Conservation (phyloP, 2,329 filamentous ascomycete species). For the Calycina herbarum region DNA sequence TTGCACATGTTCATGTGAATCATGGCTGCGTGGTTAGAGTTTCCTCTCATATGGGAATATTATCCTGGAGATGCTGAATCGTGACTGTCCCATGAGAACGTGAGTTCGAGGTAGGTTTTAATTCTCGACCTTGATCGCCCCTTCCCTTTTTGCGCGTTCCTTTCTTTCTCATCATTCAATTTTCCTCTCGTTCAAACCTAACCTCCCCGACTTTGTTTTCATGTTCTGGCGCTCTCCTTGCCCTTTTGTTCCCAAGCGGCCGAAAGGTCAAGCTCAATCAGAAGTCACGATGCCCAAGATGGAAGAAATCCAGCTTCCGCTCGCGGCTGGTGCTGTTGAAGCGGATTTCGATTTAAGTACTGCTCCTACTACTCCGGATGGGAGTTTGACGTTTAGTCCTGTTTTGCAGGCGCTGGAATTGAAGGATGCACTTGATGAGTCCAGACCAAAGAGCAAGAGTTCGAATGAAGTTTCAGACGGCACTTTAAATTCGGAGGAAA, state of each 20-base stretch:
- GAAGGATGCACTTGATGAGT: conserved; percentile 26
- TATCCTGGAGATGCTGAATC: not conserved
- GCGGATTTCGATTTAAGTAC: conserved; percentile 37
- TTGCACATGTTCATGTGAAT: not conserved
- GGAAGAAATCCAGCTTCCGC: not conserved
- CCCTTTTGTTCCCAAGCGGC: not conserved
- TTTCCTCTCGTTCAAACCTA: not conserved
- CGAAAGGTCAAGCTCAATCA: not conserved
- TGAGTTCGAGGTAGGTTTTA: not conserved
- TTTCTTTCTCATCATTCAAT: not conserved
- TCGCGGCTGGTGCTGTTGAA: not conserved
- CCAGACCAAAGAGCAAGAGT: not conserved
- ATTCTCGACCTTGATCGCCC: not conserved
- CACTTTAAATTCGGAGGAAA: not conserved
- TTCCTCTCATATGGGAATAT: not conserved
- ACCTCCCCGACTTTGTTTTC: not conserved
- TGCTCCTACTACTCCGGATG: conserved; percentile 47
- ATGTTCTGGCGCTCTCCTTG: conserved; percentile 1
- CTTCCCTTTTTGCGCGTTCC: not conserved
- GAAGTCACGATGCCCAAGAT: not conserved
- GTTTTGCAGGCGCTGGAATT: conserved; percentile 38
- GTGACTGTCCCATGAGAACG: not conserved
- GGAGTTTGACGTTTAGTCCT: conserved; percentile 45
- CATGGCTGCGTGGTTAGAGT: not conserved
- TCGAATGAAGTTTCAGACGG: not conserved